Evolutionary conservation across 805 yeast species (phyloP).

Genomic region (Scheffersomyces coipomensis): DNA sequence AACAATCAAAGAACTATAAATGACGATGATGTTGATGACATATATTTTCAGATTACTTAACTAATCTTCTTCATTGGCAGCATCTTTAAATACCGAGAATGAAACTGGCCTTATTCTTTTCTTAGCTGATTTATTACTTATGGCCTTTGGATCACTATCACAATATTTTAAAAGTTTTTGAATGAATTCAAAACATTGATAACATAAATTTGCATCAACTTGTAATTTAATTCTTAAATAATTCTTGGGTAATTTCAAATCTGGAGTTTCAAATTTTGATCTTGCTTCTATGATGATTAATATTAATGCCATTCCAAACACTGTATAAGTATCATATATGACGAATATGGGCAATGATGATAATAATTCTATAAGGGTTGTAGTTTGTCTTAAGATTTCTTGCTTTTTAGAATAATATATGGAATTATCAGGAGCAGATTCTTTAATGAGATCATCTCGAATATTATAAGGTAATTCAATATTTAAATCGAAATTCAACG

Average conservation of each 20-base stretch:
- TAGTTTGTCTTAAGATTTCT: constrained; percentile 24
- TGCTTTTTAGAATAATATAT: constrained; percentile 12
- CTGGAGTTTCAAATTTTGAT: constrained; percentile 11
- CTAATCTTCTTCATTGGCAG: not conserved
- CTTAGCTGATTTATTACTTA: constrained; percentile 21
- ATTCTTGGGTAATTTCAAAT: constrained; percentile 15
- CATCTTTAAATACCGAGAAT: not conserved
- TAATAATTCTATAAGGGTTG: constrained; percentile 34
- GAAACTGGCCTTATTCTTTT: not conserved
- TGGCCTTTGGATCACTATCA: constrained; percentile 19
- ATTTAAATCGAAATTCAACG: constrained; percentile 38
- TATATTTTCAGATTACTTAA: no score
- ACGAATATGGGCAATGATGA: constrained; percentile 38
- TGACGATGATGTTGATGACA: no score
- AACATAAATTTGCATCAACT: constrained; percentile 14
- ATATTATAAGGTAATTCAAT: constrained; percentile 38
- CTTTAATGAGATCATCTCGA: constrained; percentile 19
- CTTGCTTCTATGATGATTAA: constrained; percentile 20
- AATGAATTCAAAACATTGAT: constrained; percentile 25
- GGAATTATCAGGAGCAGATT: constrained; percentile 2
- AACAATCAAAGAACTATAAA: no score
- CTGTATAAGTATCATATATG: constrained; percentile 29
- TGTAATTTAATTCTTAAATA: constrained; percentile 14
- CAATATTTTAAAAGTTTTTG: constrained; percentile 18
- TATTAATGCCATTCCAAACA: constrained; percentile 30